A percentile compares a stretch with the other conserved stretches of the same genome.
Evolutionary conservation across 1,284 basidiomycete species (phyloP).

Genomic region (Trametes sp.): DNA sequence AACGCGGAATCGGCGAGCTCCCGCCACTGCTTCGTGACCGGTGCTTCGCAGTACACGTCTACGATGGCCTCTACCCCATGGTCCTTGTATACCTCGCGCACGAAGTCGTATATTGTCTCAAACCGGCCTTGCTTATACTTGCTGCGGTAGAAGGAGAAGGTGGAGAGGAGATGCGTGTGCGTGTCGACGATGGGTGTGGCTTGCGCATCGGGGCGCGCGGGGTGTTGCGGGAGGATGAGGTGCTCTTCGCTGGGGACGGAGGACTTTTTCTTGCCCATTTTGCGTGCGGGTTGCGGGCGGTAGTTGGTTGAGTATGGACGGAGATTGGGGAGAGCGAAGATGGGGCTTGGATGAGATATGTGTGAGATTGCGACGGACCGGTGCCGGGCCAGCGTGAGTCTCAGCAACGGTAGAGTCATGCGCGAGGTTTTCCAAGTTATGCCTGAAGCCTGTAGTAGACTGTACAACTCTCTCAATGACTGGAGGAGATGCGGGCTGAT

Average conservation of each 20-base stretch:
- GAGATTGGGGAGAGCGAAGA: background rate
- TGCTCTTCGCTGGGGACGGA: conserved; percentile 37
- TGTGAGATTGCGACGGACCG: conserved; percentile 13
- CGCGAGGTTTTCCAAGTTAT: background rate
- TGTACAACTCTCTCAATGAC: no score
- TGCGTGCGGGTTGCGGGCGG: conserved; percentile 2
- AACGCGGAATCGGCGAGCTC: conserved; percentile 78
- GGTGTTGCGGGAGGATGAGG: conserved; percentile 39
- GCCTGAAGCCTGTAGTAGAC: no score
- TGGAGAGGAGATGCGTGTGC: conserved; percentile 79
- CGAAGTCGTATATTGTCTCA: conserved; percentile 67
- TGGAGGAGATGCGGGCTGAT: no score
- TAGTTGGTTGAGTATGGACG: conserved; percentile 3
- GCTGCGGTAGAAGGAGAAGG: conserved; percentile 64
- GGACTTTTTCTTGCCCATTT: conserved; percentile 45
- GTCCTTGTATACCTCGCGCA: conserved; percentile 63
- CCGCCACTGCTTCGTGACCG: conserved; percentile 65
- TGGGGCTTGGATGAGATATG: background rate
- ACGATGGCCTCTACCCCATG: conserved; percentile 70
- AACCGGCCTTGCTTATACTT: conserved; percentile 65
- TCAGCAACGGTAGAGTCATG: conserved; percentile 10
- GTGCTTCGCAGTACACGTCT: conserved; percentile 87
- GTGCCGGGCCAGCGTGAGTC: conserved; percentile 13
- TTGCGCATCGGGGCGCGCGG: conserved; percentile 25
- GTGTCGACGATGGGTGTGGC: conserved; percentile 71